A percentile compares a stretch with the other conserved stretches of the same genome.
phyloP scores from a whole-genome alignment of 2,329 filamentous ascomycete genomes.

The Xylariales sp. region DNA sequence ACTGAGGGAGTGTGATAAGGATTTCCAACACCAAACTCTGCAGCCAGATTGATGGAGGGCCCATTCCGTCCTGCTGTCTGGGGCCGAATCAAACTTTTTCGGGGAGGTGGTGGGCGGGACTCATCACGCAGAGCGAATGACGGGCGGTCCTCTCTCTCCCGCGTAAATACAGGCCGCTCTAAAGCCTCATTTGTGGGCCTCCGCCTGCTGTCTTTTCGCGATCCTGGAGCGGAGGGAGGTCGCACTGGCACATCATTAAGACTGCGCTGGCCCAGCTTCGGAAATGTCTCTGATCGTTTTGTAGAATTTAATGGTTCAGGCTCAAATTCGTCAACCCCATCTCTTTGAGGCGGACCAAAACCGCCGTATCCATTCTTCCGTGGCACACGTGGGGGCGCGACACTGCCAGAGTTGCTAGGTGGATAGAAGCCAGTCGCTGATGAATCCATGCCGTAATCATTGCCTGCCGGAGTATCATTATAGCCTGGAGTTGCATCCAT shows the following conservation, averaged over 20 bases:
- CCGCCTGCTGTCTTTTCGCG: conserved; percentile 32
- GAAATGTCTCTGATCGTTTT: conserved; percentile 50
- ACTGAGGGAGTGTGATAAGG: conserved; percentile 61
- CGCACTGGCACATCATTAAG: conserved; percentile 32
- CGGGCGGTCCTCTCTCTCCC: conserved; percentile 28
- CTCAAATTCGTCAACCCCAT: conserved; percentile 28
- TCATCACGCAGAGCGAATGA: conserved; percentile 44
- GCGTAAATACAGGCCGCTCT: conserved; percentile 16
- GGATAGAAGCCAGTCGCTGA: conserved; percentile 24
- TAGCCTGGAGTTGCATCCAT: conserved; percentile 13
- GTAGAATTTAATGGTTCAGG: conserved; percentile 31
- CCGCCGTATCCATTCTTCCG: conserved; percentile 54
- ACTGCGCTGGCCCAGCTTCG: conserved; percentile 28
- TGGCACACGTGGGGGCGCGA: conserved; percentile 33
- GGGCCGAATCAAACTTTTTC: conserved; percentile 42
- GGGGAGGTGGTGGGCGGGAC: conserved; percentile 48
- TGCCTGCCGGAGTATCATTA: conserved; percentile 14
- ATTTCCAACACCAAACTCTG: conserved; percentile 58
- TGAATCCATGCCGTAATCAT: conserved; percentile 9
- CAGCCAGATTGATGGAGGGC: conserved; percentile 49
- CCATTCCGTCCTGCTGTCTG: conserved; percentile 31
- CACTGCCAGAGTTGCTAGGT: conserved; percentile 26
- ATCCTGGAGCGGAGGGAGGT: conserved; percentile 43
- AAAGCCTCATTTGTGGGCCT: conserved; percentile 18
- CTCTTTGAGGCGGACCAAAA: conserved; percentile 44